Evolutionary conservation across 2,329 filamentous ascomycete species (phyloP), one percentile per base, ranked within the genome.

Genomic region (Fusarium pseudograminearum): DNA sequence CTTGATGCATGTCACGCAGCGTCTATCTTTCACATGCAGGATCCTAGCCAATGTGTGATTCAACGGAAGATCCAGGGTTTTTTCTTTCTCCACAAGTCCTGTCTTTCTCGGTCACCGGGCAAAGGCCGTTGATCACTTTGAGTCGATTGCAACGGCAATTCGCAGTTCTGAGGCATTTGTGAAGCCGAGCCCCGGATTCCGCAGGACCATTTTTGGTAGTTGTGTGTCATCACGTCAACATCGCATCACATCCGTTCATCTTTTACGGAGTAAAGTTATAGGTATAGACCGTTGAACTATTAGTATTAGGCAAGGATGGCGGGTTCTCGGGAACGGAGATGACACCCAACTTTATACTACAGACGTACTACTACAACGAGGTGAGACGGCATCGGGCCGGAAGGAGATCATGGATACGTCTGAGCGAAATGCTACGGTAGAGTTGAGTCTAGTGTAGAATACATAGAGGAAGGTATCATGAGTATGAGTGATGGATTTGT

Each of bases 141-240:
- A 42, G 33, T 30, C 36, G 28, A n/a, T 38, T 41, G 7, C 7
- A 40, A 28, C 5, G 24, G 36, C 15, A 55, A 55, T 60, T 40
- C 44, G 24, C 59, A 56, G 54, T 65, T 65, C 61, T 51, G 36
- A 64, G 42, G 41, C 41, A 51, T 40, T 41, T 67, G 53, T 56
- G 60, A 68, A 61, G 16, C 9, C 34, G 34, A 36, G 36, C 36
- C 33, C 48, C 64, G 57, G 52, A 62, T 65, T 57, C 56, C 51
- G 68, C 60, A n/a, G 16, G 22, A 33, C 46, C 30, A 11, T 48
- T 36, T 36, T 50, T 16, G 30, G 63, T 55, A 30, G 54, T 68
- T 22, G 52, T 30, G 57, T 69, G 55, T 60, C 46, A 63, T 67
- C 65, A 71, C 48, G 52, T 71, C 68, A 63, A 62, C 50, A 48